Evolutionary conservation across 2,329 filamentous ascomycete species (phyloP).

Genomic region (Torrubiellomyces zombiae): DNA sequence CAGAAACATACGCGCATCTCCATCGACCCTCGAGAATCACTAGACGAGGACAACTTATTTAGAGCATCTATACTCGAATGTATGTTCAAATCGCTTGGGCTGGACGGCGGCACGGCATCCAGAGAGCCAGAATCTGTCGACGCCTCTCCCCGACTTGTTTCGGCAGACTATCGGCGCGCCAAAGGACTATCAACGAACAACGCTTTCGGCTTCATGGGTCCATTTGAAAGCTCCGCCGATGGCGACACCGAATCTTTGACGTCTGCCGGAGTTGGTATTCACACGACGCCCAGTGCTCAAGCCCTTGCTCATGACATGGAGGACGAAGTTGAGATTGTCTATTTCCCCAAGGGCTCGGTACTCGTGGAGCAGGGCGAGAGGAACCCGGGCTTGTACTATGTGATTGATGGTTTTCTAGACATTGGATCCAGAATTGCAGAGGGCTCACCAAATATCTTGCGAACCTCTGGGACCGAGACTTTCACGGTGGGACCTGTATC

Average conservation of each 20-base stretch:
- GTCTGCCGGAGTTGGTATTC: constrained; percentile 47
- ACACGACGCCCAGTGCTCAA: constrained; percentile 46
- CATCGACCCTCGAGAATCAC: constrained; percentile 57
- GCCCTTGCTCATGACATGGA: constrained; percentile 62
- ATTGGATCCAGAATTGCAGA: constrained; percentile 54
- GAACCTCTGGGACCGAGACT: constrained; percentile 11
- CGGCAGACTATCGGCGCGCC: constrained; percentile 65
- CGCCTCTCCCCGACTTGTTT: constrained; percentile 68
- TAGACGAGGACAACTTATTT: constrained; percentile 81
- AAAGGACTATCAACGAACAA: constrained; percentile 57
- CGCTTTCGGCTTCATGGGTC: constrained; percentile 81
- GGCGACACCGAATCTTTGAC: constrained; percentile 77
- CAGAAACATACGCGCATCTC: constrained; percentile 31
- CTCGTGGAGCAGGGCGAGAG: constrained; percentile 92
- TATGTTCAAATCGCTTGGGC: constrained; percentile 84
- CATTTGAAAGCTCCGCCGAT: constrained; percentile 57
- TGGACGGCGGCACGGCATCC: constrained; percentile 52
- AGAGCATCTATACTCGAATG: constrained; percentile 82
- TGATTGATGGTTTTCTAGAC: constrained; percentile 91
- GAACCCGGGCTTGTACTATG: constrained; percentile 94
- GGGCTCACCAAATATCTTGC: constrained; percentile 16
- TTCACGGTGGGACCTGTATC: too few species aligned
- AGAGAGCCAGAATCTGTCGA: constrained; percentile 62
- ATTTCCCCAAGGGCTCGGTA: constrained; percentile 86
- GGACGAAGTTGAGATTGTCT: constrained; percentile 91